Percentiles rank a stretch among this genome's conserved stretches.
Evolutionary conservation across 129 eudicot genomes (phyloP).

Genomic region (carrot (Daucus carota)): DNA sequence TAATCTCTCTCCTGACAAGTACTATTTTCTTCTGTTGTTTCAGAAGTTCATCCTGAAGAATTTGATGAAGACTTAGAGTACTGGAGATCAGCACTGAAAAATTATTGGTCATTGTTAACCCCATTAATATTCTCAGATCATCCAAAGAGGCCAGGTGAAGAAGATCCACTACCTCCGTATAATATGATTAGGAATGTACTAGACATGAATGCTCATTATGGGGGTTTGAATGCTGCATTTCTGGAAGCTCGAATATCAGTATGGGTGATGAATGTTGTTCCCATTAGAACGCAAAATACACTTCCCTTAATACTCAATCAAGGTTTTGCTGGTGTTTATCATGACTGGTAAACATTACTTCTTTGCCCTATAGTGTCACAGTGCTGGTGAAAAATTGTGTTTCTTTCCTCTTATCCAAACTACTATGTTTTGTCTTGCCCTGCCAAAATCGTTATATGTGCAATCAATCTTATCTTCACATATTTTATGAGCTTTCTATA

Average conservation of each 20-base stretch:
- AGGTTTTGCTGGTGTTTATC: constrained; percentile 88
- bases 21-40: constrained; percentile 18
- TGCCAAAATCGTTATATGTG: background rate
- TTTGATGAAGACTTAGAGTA: constrained; percentile 56
- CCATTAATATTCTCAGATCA: constrained; percentile 97
- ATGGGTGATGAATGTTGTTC: constrained; percentile 98
- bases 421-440: background rate
- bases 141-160: constrained; percentile 99
- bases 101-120: constrained; percentile 93
- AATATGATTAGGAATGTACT: constrained; percentile 90
- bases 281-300: constrained; percentile 51
- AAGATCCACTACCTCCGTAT: constrained; percentile 96
- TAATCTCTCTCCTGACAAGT: background rate
- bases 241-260: constrained; percentile 70
- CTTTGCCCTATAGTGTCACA: background rate
- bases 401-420: background rate
- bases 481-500: background rate
- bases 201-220: constrained; percentile 96
- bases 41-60: constrained; percentile 78
- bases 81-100: constrained; percentile 63
- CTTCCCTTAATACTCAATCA: constrained; percentile 85
- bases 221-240: constrained; percentile 79
- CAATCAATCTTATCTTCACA: background rate
- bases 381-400: background rate
- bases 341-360: constrained; percentile 60